These are phyloP conservation scores for Neofusicoccum cordaticola DNA, from an alignment of 2,329 filamentous ascomycete species.

Conservation along the genomic window DNA sequence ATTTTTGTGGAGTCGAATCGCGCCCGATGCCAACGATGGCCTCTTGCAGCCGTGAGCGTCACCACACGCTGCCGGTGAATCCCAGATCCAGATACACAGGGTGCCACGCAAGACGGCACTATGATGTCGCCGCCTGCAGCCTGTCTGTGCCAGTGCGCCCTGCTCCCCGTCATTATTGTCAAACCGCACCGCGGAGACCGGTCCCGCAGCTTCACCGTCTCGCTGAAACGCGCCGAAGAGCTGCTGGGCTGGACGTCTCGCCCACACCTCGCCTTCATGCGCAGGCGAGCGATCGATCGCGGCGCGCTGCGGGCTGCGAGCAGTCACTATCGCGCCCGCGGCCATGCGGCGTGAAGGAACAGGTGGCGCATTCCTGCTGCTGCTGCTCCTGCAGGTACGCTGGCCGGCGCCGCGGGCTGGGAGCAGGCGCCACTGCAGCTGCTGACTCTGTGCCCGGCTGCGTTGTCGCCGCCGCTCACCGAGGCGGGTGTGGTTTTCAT, in stretches of 20 bases:
- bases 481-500: background rate
- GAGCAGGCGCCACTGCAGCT: background rate
- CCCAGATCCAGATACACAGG: constrained; percentile 14
- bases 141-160: background rate
- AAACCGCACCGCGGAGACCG: constrained; percentile 4
- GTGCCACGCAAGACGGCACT: constrained; percentile 16
- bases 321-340: too few relatives aligned
- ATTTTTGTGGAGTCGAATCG: constrained; percentile 4
- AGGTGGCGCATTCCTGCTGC: background rate
- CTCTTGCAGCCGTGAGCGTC: constrained; percentile 11
- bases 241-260: constrained; percentile 1
- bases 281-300: background rate
- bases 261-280: constrained; percentile 8
- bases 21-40: background rate
- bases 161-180: constrained; percentile 10
- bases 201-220: constrained; percentile 14
- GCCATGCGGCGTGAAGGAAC: background rate
- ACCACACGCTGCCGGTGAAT: constrained; percentile 8
- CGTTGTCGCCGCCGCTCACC: constrained; percentile 7
- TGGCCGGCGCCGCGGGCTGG: background rate
- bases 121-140: constrained; percentile 16
- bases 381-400: background rate
- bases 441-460: background rate
- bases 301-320: too few relatives aligned
- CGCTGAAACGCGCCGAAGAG: background rate